Evolutionary conservation across 2,329 filamentous ascomycete species (phyloP).

Genomic region (Colletotrichum aenigma): DNA sequence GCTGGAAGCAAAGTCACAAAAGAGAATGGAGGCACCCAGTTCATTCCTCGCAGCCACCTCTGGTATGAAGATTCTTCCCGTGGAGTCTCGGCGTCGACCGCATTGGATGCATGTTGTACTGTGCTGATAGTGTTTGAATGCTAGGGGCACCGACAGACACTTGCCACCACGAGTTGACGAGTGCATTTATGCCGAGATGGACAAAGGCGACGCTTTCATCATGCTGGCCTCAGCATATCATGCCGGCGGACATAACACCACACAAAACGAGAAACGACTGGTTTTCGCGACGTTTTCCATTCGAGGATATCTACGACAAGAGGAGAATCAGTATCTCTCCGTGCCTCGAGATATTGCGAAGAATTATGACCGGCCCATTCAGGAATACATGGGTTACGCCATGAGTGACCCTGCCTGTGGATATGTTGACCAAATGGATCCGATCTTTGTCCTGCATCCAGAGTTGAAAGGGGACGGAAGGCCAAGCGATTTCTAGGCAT

Average conservation of each 20-base stretch:
- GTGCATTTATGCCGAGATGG: slow-evolving; percentile 24
- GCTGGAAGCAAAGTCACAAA: slow-evolving; percentile 30
- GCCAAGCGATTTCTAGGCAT: not conserved
- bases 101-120: not conserved
- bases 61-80: slow-evolving; percentile 21
- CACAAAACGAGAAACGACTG: slow-evolving; percentile 18
- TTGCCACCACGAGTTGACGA: slow-evolving; percentile 2
- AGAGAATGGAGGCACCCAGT: slow-evolving; percentile 31
- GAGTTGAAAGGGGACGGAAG: slow-evolving; percentile 4
- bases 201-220: slow-evolving; percentile 26
- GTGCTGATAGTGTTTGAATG: not conserved
- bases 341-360: not conserved
- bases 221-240: slow-evolving; percentile 27
- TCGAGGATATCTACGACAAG: slow-evolving; percentile 4
- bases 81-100: not conserved
- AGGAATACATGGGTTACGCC: slow-evolving; percentile 10
- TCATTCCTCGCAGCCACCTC: slow-evolving; percentile 32
- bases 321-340: slow-evolving; percentile 7
- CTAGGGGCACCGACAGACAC: not conserved
- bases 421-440: slow-evolving; percentile 7
- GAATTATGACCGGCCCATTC: not conserved
- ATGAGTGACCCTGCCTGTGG: slow-evolving; percentile 13
- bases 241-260: slow-evolving; percentile 23
- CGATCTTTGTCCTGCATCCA: slow-evolving; percentile 1
- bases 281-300: slow-evolving; percentile 6